Conservation (phyloP, 345 rosid species). For the Kandelia obovata region DNA sequence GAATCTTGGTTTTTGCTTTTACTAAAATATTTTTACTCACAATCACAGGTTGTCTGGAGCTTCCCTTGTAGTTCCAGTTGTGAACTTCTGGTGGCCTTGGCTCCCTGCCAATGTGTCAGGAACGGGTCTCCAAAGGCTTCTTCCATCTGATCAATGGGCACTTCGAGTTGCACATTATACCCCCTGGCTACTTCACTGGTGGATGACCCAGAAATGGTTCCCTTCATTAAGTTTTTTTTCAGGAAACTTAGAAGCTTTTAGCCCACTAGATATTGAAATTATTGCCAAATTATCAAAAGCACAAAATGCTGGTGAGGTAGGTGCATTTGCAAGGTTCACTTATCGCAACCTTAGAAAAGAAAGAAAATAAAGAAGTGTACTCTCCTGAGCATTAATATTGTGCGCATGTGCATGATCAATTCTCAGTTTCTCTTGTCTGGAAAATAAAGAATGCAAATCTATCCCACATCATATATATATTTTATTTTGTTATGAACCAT, state of each 20-base stretch:
- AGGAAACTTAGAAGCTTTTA: constrained; percentile 37
- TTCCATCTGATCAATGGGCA: constrained; percentile 47
- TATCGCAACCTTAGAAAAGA: not conserved
- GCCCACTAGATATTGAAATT: constrained; percentile 45
- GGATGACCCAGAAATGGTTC: constrained; percentile 84
- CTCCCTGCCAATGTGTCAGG: constrained; percentile 49
- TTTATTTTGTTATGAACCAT: too few species aligned
- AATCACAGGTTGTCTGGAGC: constrained; percentile 58
- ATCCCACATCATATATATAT: too few species aligned
- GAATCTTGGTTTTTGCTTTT: not conserved
- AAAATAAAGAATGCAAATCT: too few species aligned
- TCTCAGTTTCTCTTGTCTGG: too few species aligned
- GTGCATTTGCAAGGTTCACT: not conserved
- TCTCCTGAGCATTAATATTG: too few species aligned
- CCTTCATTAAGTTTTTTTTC: constrained; percentile 48
- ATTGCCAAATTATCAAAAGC: constrained; percentile 35
- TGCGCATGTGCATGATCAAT: not conserved
- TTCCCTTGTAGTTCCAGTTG: constrained; percentile 67
- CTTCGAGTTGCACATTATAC: constrained; percentile 56
- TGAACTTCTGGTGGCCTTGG: constrained; percentile 81
- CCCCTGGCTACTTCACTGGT: constrained; percentile 84
- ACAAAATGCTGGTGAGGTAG: constrained; percentile 53
- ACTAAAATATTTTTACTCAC: not conserved
- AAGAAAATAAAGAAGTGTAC: too few species aligned
- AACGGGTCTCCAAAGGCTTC: constrained; percentile 37